Evolutionary conservation across 805 yeast species (phyloP), one percentile per base, ranked within the genome.

Genomic region (Candida schatavii): DNA sequence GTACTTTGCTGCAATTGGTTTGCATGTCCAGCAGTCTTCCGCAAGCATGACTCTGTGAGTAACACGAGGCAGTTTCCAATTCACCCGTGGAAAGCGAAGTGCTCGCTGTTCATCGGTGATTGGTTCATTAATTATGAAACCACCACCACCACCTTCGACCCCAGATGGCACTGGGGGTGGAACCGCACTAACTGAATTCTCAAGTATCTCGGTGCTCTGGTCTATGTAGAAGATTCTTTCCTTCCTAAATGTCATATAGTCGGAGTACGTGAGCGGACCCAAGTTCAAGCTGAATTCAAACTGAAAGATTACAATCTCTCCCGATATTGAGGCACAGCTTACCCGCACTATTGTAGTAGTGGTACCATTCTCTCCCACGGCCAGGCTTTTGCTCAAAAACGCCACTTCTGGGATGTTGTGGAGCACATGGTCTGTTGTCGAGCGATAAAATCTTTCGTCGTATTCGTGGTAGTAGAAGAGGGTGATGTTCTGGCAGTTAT

Each of bases 361-460:
- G 10, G 51, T 55, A 0, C 45, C 44, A 11, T 57, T 53, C 6
- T 31, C 6, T 6, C 46, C 41, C 30, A 48, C 50, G 30, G 44
- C 46, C 14, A 70, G 46, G 36, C 79, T 65, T 20, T 71, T 54
- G 1, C 45, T 46, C 14, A 71, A 46, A 37, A 80, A 66, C 19
- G 72, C 55, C 1, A 78, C 74, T 41, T 70, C 77, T 0, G 88
- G 72, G 9, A 83, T 68, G 50, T 83, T 83, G 49, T 79, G 81
- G 5, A 68, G 51, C 14, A 83, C 45, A 33, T 65, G 67, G 30
- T 69, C 74, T 1, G 78, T 59, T 26, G 56, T 62, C 3, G 67
- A 56, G 32, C 55, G 62, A 40, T 57, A 58, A 39, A 66, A 66
- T 20, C 50, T 39, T 3, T 48, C 44, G 38, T 58, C 64, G 33